phyloP scores from a whole-genome alignment of 805 yeast species.

The Barnettozyma californica region DNA sequence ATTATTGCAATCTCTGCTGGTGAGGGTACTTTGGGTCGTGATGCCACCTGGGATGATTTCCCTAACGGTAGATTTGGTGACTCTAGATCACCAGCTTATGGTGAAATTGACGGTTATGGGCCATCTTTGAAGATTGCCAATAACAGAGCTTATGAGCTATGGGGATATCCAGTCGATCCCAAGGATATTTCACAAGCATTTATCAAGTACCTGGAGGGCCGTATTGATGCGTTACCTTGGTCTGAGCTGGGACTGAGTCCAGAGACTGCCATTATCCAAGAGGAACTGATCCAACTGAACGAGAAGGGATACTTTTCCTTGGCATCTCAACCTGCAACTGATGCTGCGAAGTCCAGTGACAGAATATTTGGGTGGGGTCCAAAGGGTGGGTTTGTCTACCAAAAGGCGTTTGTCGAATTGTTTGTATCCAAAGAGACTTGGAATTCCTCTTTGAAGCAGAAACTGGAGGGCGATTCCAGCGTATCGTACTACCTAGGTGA shows the following conservation, averaged over 20 bases:
- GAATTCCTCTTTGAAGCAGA: slow-evolving; percentile 50
- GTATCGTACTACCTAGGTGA: slow-evolving; percentile 77
- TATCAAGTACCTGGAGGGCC: slow-evolving; percentile 66
- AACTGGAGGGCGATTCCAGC: slow-evolving; percentile 39
- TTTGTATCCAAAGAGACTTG: slow-evolving; percentile 72
- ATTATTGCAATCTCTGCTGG: slow-evolving; percentile 79
- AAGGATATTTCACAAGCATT: slow-evolving; percentile 64
- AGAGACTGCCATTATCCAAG: slow-evolving; percentile 91
- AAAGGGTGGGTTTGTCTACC: slow-evolving; percentile 78
- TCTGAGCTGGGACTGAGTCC: slow-evolving; percentile 79
- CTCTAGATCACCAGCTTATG: slow-evolving; percentile 93
- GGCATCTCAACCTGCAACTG: slow-evolving; percentile 94
- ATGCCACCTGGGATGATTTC: slow-evolving; percentile 96
- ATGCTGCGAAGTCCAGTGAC: slow-evolving; percentile 74
- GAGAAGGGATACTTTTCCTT: slow-evolving; percentile 74
- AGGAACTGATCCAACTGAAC: slow-evolving; percentile 77
- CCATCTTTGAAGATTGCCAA: slow-evolving; percentile 77
- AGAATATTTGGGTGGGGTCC: slow-evolving; percentile 98
- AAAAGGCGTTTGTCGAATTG: slow-evolving; percentile 89
- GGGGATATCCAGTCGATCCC: slow-evolving; percentile 71
- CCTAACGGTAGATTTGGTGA: slow-evolving; percentile 96
- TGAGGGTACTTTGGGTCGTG: slow-evolving; percentile 76
- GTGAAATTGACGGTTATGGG: slow-evolving; percentile 97
- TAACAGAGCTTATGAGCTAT: slow-evolving; percentile 58
- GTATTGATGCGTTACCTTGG: slow-evolving; percentile 84